Conservation (phyloP, 352 stramenopile genomes). For the Globisporangium nodosum region DNA sequence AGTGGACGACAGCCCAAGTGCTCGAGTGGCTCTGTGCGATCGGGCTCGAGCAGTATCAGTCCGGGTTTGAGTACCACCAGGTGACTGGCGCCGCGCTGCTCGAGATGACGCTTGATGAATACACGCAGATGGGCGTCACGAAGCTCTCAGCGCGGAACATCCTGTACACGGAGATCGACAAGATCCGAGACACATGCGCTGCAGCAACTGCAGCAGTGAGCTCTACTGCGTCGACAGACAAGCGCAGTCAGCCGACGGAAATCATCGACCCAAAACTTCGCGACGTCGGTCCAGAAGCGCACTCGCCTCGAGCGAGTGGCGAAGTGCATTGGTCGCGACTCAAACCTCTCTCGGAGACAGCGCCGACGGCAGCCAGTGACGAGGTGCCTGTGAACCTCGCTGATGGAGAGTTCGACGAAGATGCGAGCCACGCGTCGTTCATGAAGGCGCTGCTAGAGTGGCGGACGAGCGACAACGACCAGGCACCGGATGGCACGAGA, state of each 20-base stretch:
- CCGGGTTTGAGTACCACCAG: constrained; percentile 75
- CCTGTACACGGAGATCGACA: constrained; percentile 47
- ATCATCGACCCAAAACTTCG: constrained; percentile 62
- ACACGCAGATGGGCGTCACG: constrained; percentile 40
- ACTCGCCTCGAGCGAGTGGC: constrained; percentile 16
- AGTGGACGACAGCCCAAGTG: constrained; percentile 55
- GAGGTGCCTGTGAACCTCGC: constrained; percentile 65
- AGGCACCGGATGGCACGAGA: not conserved
- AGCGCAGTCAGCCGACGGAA: constrained; percentile 12
- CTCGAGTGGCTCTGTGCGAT: constrained; percentile 58
- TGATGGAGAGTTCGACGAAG: constrained; percentile 71
- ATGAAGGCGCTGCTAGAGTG: constrained; percentile 78
- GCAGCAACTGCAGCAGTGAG: constrained; percentile 1
- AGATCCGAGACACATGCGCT: constrained; percentile 25
- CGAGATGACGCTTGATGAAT: constrained; percentile 34
- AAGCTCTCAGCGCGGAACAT: constrained; percentile 56
- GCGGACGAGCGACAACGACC: constrained; percentile 36
- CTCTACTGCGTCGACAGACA: not conserved
- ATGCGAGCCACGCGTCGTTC: constrained; percentile 67
- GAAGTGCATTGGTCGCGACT: constrained; percentile 69
- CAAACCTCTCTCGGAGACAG: constrained; percentile 40
- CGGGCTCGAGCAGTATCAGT: constrained; percentile 56
- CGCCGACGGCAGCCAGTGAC: constrained; percentile 6
- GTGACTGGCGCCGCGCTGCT: constrained; percentile 51
- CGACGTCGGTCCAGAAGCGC: constrained; percentile 27